Base-by-base conservation (phyloP, 495 filamentous ascomycete species). In the Podospora fimiseda region DNA sequence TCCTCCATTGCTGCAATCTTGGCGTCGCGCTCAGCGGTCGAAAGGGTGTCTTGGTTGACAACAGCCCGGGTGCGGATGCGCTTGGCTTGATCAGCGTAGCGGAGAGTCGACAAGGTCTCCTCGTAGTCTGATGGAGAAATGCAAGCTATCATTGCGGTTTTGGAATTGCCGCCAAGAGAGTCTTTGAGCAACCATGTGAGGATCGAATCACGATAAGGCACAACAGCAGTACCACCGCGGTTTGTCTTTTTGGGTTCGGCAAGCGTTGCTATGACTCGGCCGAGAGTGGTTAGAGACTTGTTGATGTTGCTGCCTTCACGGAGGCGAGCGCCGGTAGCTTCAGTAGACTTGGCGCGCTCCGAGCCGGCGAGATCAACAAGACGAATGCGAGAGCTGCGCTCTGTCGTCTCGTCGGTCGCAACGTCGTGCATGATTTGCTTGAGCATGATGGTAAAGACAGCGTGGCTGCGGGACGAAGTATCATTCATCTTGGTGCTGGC, bases 401-500 rank as follows among this genome's bases (percentile, higher is more conserved):
- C 93, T 5, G 92, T 96, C 1, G 93, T 97, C 66, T 95, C 88
- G 64, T 97, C 94, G 1, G 89, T 92, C 16, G 89, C 86, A 68
- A 95, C 83, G 60, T 95, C 89, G 71, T 96, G 92, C 60, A 74
- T 70, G 55, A 99, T 97, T 67, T 96, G 91, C 70, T 96, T 97
- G 23, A 99, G 75, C 65, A 92, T 91, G 54, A 99, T 91, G 15
- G 93, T 99, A 65, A 99, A 99, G 36, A 99, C 93, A 2, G 94
- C 90, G 63, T 99, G 93, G 47, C 87, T 92, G 65, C 93, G 86
- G 33, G 85, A 90, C 20, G 87, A 92, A 16, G 90, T 97, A 69
- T 99, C 93, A 65, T 99, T 99, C 93, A 99, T 99, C 72, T 96
- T 99, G 11, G 93, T 99, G 69, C 88, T 89, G 19, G 93, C 93